Evolutionary conservation across 176 grass and related monocot species (phyloP).

Genomic region (Cenchrus americanus): DNA sequence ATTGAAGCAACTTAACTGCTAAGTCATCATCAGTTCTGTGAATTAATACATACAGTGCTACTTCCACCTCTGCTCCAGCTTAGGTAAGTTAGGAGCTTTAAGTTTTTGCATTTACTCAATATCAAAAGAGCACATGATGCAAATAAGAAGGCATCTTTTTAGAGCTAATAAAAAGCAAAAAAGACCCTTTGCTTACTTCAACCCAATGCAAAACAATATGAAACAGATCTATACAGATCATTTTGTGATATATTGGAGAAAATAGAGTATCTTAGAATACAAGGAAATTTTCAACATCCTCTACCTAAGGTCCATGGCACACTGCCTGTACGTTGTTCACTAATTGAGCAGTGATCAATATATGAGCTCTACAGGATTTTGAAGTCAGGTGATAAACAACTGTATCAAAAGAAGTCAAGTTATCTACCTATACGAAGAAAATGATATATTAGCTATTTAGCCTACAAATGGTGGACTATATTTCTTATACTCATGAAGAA

Average conservation of each 20-base stretch:
- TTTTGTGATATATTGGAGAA: not conserved
- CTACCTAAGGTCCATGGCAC: not conserved
- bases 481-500: conserved; percentile 17
- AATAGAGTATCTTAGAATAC: not conserved
- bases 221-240: not conserved
- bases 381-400: conserved; percentile 3
- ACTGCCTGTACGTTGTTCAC: not conserved
- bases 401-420: not conserved
- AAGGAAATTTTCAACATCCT: not conserved
- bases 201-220: not conserved
- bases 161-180: not conserved
- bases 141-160: not conserved
- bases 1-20: conserved; percentile 1
- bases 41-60: not conserved
- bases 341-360: not conserved
- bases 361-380: not conserved
- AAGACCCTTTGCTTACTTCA: not conserved
- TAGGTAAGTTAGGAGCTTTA: not conserved
- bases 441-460: not conserved
- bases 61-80: not conserved
- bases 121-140: not conserved
- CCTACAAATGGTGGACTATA: conserved; percentile 7
- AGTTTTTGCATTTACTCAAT: not conserved
- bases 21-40: not conserved
- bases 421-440: conserved; percentile 16